These are phyloP conservation scores for Elaeagnus macrophylla DNA, from an alignment of 306 rosid species.

Conservation along the genomic window DNA sequence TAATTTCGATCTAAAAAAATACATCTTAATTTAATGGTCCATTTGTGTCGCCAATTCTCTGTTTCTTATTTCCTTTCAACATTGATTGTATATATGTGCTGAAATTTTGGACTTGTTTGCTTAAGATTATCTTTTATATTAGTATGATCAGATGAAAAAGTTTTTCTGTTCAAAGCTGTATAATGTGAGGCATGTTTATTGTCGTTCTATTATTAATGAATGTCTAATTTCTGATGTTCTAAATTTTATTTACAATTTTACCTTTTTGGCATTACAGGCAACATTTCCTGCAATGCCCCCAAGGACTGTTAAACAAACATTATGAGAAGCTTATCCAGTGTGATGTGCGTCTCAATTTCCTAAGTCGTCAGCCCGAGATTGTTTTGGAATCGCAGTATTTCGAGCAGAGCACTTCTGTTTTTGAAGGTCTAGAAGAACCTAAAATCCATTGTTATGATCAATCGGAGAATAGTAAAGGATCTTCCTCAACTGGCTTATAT, in stretches of 20 bases:
- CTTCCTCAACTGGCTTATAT: constrained; percentile 34
- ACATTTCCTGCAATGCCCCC: constrained; percentile 82
- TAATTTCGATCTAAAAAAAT: too few species aligned
- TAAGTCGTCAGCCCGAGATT: constrained; percentile 73
- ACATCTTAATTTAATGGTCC: too few species aligned
- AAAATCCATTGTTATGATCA: constrained; percentile 36
- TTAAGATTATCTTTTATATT: too few species aligned
- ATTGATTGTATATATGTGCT: too few species aligned
- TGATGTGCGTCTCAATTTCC: constrained; percentile 54
- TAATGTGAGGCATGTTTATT: neutral
- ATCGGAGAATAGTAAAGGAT: constrained; percentile 33
- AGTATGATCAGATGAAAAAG: too few species aligned
- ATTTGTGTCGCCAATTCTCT: too few species aligned
- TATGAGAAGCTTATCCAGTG: constrained; percentile 93
- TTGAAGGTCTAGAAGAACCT: constrained; percentile 38
- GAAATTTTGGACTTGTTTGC: too few species aligned
- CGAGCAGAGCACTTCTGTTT: constrained; percentile 36
- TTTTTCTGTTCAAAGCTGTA: too few species aligned
- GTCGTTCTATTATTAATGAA: neutral
- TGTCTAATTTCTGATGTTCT: neutral
- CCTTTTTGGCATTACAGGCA: constrained; percentile 29
- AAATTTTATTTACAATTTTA: neutral
- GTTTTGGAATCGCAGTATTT: constrained; percentile 65
- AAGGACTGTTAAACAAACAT: constrained; percentile 68
- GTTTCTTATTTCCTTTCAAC: too few species aligned